Evolutionary conservation across 306 rosid genomes (phyloP).

Genomic region (Inga laurina): DNA sequence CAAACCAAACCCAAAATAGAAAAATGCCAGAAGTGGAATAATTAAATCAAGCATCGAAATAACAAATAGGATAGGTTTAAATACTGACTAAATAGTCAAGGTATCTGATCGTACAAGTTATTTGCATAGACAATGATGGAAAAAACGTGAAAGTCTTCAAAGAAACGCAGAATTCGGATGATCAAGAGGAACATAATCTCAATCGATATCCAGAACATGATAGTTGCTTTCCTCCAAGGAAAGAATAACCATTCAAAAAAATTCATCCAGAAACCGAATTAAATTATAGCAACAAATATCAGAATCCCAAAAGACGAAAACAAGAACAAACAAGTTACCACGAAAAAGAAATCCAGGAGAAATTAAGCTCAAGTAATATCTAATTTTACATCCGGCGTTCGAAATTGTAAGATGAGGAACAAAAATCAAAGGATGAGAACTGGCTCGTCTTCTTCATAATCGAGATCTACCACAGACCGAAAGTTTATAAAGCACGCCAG

Average conservation of each 20-base stretch:
- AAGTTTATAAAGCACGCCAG: neutral
- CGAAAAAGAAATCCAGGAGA: neutral
- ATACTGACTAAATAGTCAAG: neutral
- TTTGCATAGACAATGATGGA: neutral
- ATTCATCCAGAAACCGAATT: conserved; percentile 1
- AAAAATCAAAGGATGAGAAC: conserved; percentile 18
- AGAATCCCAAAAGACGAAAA: neutral
- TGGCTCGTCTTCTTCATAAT: conserved; percentile 15
- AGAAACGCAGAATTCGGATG: conserved; percentile 11
- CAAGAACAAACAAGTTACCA: neutral
- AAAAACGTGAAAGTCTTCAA: neutral
- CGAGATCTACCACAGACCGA: conserved; percentile 47
- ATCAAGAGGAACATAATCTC: neutral
- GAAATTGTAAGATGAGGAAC: conserved; percentile 22
- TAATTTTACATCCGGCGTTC: conserved; percentile 7
- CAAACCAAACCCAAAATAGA: neutral
- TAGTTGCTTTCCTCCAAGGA: neutral
- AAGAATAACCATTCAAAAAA: conserved; percentile 20
- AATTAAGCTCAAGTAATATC: neutral
- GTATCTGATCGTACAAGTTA: conserved; percentile 24
- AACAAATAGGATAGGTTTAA: conserved; percentile 20
- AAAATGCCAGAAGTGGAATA: neutral
- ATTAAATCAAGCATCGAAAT: conserved; percentile 24
- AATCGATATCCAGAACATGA: neutral
- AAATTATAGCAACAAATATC: conserved; percentile 3